Conservation (phyloP, 1,284 basidiomycete genomes). For the Xanthoconium separans region DNA sequence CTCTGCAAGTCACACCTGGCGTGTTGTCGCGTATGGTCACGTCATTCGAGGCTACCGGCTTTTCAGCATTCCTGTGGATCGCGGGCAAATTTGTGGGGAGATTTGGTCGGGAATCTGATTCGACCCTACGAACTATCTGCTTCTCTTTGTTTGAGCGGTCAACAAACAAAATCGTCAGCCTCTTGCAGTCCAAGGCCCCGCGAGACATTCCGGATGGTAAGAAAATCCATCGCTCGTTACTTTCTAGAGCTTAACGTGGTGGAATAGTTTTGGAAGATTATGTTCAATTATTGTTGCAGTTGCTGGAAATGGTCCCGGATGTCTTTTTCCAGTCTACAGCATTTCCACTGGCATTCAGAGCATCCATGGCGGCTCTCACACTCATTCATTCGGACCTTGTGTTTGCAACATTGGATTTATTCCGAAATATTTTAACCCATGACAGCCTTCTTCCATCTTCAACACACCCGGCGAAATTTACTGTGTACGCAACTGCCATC, state of each 20-base stretch:
- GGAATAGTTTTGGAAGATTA: slow-evolving; percentile 91
- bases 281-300: slow-evolving; percentile 75
- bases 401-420: slow-evolving; percentile 78
- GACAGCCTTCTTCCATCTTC: slow-evolving; percentile 54
- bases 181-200: slow-evolving; percentile 68
- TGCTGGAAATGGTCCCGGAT: slow-evolving; percentile 70
- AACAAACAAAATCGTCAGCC: slow-evolving; percentile 65
- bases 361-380: slow-evolving; percentile 73
- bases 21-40: slow-evolving; percentile 75
- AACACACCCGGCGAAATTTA: slow-evolving; percentile 59
- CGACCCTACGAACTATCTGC: slow-evolving; percentile 54
- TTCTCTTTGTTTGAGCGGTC: slow-evolving; percentile 71
- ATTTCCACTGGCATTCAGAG: slow-evolving; percentile 75
- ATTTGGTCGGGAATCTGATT: slow-evolving; percentile 67
- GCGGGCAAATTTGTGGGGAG: slow-evolving; percentile 77
- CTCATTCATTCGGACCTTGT: slow-evolving; percentile 81
- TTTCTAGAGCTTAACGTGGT: not conserved
- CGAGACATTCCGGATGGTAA: slow-evolving; percentile 80
- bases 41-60: slow-evolving; percentile 80
- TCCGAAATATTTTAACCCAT: slow-evolving; percentile 74
- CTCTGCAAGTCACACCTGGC: slow-evolving; percentile 67
- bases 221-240: slow-evolving; percentile 19
- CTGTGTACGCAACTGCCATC: slow-evolving; percentile 66
- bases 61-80: slow-evolving; percentile 94
- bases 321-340: slow-evolving; percentile 76